Evolutionary conservation across 2,329 filamentous ascomycete genomes (phyloP).

Genomic region (Cladorrhinum sp.): DNA sequence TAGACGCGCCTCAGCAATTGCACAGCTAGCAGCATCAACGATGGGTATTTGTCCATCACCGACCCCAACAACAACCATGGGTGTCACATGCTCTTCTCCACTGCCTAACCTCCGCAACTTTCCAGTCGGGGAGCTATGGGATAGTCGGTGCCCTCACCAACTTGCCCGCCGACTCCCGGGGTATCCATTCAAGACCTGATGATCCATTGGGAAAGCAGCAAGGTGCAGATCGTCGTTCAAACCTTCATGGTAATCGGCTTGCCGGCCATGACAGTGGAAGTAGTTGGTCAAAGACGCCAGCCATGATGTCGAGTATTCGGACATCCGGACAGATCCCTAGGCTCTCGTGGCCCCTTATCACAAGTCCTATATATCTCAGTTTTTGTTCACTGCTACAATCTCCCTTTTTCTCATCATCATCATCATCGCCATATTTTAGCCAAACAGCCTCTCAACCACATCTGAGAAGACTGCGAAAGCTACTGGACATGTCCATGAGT

Average conservation of each 20-base stretch:
- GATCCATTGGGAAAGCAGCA: neutral
- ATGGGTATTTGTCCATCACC: neutral
- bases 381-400: neutral
- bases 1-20: neutral
- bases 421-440: neutral
- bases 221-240: neutral
- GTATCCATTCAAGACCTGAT: neutral
- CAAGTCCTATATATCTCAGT: neutral
- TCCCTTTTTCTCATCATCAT: neutral
- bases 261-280: neutral
- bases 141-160: neutral
- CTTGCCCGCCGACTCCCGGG: neutral
- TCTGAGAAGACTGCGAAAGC: slow-evolving; percentile 2
- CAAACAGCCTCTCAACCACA: neutral
- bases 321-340: neutral
- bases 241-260: neutral
- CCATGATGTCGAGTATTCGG: neutral
- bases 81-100: neutral
- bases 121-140: neutral
- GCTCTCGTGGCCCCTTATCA: neutral
- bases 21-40: neutral
- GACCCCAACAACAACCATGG: neutral
- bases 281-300: neutral
- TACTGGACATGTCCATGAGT: slow-evolving; percentile 12
- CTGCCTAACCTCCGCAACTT: neutral